Base-by-base conservation (phyloP, 2,329 filamentous ascomycete species). In the Penicillium sp. region DNA sequence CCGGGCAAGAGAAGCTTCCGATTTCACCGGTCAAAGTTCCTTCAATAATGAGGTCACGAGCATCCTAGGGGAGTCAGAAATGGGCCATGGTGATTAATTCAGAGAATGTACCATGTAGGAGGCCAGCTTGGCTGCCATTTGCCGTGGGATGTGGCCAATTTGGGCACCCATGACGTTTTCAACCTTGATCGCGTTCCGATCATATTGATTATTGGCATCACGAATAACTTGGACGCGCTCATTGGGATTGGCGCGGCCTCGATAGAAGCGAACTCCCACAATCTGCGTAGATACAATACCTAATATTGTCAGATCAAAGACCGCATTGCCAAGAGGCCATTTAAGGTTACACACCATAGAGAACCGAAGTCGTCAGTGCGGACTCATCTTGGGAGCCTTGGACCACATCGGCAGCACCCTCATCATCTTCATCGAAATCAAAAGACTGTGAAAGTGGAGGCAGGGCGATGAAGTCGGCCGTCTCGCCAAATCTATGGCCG, bases 141-240 rank as follows among this genome's bases (percentile, higher is more conserved):
- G 78, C 11, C 84, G 79, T 6, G 89, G 88, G 39, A 96, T 78
- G 71, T 96, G 90, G 1, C 91, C 91, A 62, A 96, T 89, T 65
- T 95, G 90, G 7, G 72, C 70, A 14, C 84, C 82, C 66, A 88
- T 82, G 13, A 92, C 89, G 69, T 94, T 95, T 63, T 89, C 81
- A 1, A 95, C 83, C 5, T 85, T 83, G 53, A 95, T 90, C 0
- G 90, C 90, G 72, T 94, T 94, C 5, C 62, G 58, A 67, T 94
- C 89, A 66, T 88, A 89, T 61, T 74, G 77, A 64, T 93, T 93
- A 1, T 72, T 65, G 1, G 88, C 86, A 66, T 93, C 87, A 65
- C 89, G 78, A 34, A 76, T 77, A 50, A 88, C 75, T 44, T 86
- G 70, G 2, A 90, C 84, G 49, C 81, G 77, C 67, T 90, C 87